phyloP scores from a whole-genome alignment of 208 protist genomes.

The Herpetomonas samuelpessoai region DNA sequence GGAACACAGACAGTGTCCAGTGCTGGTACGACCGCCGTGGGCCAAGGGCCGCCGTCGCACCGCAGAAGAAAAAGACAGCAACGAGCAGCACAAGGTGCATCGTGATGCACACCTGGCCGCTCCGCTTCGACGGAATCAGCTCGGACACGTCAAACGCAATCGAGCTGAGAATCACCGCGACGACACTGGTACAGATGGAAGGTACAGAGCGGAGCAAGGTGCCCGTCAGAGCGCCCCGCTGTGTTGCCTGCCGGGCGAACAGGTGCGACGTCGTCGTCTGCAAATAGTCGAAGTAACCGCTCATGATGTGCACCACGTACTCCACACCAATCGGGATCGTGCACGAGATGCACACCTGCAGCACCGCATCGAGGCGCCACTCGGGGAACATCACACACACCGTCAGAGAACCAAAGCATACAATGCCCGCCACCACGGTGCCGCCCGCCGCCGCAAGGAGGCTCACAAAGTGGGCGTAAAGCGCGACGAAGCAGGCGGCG shows the following conservation, averaged over 20 bases:
- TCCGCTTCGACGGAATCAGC: slow-evolving; percentile 27
- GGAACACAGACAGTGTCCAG: slow-evolving; percentile 29
- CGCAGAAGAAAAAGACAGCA: slow-evolving; percentile 27
- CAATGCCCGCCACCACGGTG: slow-evolving; percentile 26
- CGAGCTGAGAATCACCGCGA: slow-evolving; percentile 26
- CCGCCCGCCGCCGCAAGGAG: slow-evolving; percentile 21
- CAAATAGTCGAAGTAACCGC: slow-evolving; percentile 62
- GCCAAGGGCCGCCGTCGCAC: slow-evolving; percentile 25
- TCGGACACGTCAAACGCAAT: slow-evolving; percentile 36
- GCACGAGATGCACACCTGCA: slow-evolving; percentile 46
- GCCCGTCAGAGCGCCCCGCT: slow-evolving; percentile 26
- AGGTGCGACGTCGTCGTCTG: slow-evolving; percentile 57
- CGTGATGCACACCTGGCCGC: slow-evolving; percentile 33
- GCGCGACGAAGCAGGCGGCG: slow-evolving; percentile 25
- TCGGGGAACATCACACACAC: slow-evolving; percentile 26
- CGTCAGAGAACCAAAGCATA: slow-evolving; percentile 41
- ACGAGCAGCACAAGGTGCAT: slow-evolving; percentile 39
- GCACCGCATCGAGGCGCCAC: slow-evolving; percentile 37
- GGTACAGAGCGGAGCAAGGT: slow-evolving; percentile 31
- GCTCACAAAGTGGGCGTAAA: slow-evolving; percentile 42
- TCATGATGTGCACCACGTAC: slow-evolving; percentile 48
- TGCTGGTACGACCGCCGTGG: slow-evolving; percentile 32
- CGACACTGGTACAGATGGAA: slow-evolving; percentile 29
- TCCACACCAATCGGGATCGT: slow-evolving; percentile 46
- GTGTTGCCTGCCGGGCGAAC: slow-evolving; percentile 37